Base-by-base conservation (phyloP, 176 grass and related monocot genomes). In the Triticum timopheevii region DNA sequence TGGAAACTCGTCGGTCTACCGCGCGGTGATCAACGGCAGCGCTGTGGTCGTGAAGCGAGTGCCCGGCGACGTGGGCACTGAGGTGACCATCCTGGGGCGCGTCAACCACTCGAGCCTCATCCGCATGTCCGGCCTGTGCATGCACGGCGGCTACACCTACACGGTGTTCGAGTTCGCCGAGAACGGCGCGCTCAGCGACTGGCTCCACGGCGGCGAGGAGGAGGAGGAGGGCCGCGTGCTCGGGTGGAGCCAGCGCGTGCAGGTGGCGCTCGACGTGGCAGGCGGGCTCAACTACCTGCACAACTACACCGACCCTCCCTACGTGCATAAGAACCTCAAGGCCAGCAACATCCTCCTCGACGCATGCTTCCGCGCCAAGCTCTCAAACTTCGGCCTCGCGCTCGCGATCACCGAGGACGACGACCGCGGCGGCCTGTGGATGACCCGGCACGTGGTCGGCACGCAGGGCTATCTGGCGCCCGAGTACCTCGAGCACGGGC, bases 261-360 rank as follows among this genome's bases (percentile, higher is more conserved):
- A 87, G 83, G 31, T 97, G 0, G 87, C 85, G 3, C 38, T 95
- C 2, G 93, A 95, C 88, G 77, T 95, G 10, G 95, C 93, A 23
- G 88, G 89, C 39, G 93, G 93, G 36, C 89, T 97, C 58, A 13
- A 84, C 56, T 97, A 97, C 78, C 92, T 97, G 66, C 92, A 97
- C 89, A 82, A 83, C 65, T 93, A 93, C 82, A 70, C 88, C 20
- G 44, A 82, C 0, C 92, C 92, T 9, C 38, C 87, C 24, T 90
- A 90, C 73, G 95, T 95, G n/a, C 95, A 97, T 86, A 97, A 93
- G 90, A 92, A 93, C 61, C 84, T 97, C 3, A 86, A 64, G 44
- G 84, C 82, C 67, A 85, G 78, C 65, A 88, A 74, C 87, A 63
- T 97, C 24, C 85, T 97, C 38, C 90, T 95, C 13, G 88, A 87